These are phyloP conservation scores for Naematelia aurantialba DNA, from an alignment of 768 basidiomycete species.

Conservation along the genomic window DNA sequence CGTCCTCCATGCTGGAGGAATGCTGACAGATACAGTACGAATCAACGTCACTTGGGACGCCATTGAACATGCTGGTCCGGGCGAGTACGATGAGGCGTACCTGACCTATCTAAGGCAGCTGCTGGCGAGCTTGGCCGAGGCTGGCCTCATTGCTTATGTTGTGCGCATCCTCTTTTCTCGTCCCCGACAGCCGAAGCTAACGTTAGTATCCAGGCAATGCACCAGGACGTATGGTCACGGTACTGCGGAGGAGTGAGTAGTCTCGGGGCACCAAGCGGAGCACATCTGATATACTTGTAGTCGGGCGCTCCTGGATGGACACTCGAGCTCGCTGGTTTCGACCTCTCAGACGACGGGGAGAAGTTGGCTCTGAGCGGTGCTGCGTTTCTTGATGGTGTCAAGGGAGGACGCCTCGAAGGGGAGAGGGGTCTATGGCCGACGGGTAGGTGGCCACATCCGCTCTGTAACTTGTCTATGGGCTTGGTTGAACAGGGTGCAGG, in stretches of 20 bases:
- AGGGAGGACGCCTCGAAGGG: slow-evolving; percentile 61
- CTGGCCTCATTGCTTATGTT: slow-evolving; percentile 44
- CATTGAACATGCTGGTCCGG: slow-evolving; percentile 89
- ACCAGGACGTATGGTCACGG: slow-evolving; percentile 95
- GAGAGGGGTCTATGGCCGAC: slow-evolving; percentile 88
- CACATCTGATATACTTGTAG: slow-evolving; percentile 6
- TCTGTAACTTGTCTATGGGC: background rate
- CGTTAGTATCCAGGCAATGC: slow-evolving; percentile 54
- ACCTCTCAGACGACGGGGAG: slow-evolving; percentile 56
- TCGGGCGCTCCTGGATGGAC: slow-evolving; percentile 98
- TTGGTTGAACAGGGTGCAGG: slow-evolving; percentile 45
- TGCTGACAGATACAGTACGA: slow-evolving; percentile 73
- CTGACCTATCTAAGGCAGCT: slow-evolving; percentile 70
- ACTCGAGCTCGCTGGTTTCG: slow-evolving; percentile 77
- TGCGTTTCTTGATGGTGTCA: slow-evolving; percentile 80
- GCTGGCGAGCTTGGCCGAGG: slow-evolving; percentile 37
- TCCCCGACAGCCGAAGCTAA: slow-evolving; percentile 55
- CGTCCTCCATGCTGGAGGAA: no score
- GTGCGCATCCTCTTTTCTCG: slow-evolving; percentile 59
- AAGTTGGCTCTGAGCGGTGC: slow-evolving; percentile 76
- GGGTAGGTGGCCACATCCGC: slow-evolving; percentile 51
- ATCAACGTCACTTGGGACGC: slow-evolving; percentile 98
- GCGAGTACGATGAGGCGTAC: slow-evolving; percentile 78
- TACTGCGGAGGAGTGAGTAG: slow-evolving; percentile 69
- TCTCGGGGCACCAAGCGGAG: background rate